Evolutionary conservation across 2,329 filamentous ascomycete species (phyloP).

Genomic region (Hypomyces perniciosus): DNA sequence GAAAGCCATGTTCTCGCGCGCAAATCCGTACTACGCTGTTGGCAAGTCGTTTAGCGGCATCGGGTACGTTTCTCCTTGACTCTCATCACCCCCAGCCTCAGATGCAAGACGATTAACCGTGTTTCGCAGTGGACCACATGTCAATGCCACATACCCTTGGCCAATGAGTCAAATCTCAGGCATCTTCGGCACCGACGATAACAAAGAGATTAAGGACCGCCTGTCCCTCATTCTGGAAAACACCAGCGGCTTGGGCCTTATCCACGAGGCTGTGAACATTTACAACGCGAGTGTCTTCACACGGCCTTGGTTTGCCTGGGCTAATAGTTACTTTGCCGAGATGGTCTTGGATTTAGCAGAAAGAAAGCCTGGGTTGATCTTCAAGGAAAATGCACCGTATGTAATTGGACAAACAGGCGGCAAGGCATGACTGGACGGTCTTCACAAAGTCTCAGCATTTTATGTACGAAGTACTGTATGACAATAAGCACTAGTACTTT

Average conservation of each 20-base stretch:
- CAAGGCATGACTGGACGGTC: too few species aligned
- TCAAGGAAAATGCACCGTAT: slow-evolving; percentile 19
- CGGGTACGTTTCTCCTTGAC: slow-evolving; percentile 17
- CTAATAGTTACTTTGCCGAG: slow-evolving; percentile 38
- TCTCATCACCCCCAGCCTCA: not conserved
- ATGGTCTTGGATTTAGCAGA: slow-evolving; percentile 65
- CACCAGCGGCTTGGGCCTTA: slow-evolving; percentile 37
- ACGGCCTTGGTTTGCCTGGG: slow-evolving; percentile 42
- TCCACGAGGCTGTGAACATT: slow-evolving; percentile 43
- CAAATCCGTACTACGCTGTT: slow-evolving; percentile 66
- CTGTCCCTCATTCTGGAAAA: slow-evolving; percentile 35
- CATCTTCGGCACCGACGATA: slow-evolving; percentile 40
- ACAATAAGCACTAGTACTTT: too few species aligned
- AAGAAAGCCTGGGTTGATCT: slow-evolving; percentile 71
- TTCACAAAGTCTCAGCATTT: too few species aligned
- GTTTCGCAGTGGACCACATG: slow-evolving; percentile 47
- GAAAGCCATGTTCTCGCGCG: slow-evolving; percentile 66
- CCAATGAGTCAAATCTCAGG: slow-evolving; percentile 51
- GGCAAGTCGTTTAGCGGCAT: slow-evolving; percentile 21
- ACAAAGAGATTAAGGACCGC: slow-evolving; percentile 30
- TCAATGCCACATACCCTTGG: slow-evolving; percentile 55
- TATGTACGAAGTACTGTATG: too few species aligned
- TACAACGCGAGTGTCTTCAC: slow-evolving; percentile 36
- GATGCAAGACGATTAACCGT: not conserved
- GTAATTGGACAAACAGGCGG: slow-evolving; percentile 4